A percentile compares a stretch with the other conserved stretches of the same genome.
Conservation (phyloP, 2,329 filamentous ascomycete genomes). For the Rugonectria rugulosa region DNA sequence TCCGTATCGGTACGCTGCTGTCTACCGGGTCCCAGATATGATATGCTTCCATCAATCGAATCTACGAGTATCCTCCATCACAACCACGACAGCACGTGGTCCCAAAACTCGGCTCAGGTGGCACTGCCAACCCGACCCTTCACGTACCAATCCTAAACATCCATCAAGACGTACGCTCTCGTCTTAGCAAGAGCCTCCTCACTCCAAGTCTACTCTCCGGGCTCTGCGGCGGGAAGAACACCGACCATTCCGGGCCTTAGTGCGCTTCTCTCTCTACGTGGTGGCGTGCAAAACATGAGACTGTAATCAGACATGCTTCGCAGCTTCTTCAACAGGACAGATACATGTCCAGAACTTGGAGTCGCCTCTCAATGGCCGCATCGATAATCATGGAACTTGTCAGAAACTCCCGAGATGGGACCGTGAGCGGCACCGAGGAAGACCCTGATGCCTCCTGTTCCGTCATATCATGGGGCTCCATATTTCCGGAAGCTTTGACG, state of each 20-base stretch:
- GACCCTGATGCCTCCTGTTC: background rate
- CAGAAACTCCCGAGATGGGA: constrained; percentile 1
- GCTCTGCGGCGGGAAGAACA: constrained; percentile 7
- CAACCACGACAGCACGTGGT: constrained; percentile 4
- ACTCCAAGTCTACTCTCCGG: background rate
- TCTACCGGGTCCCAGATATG: background rate
- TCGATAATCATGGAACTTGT: background rate
- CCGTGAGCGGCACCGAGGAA: background rate
- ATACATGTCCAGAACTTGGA: background rate
- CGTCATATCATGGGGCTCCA: constrained; percentile 14
- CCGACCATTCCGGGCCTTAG: constrained; percentile 4
- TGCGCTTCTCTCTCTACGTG: background rate
- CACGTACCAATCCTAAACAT: background rate
- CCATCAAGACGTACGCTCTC: background rate
- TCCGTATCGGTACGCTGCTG: background rate
- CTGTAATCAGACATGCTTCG: too few species aligned
- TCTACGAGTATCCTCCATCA: too few species aligned
- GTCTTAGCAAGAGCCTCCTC: background rate
- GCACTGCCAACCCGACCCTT: background rate
- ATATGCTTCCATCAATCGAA: background rate
- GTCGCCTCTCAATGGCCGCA: background rate
- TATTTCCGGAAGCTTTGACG: constrained; percentile 21
- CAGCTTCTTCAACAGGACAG: background rate
- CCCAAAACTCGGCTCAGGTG: background rate
- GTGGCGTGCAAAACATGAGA: background rate